phyloP scores from a whole-genome alignment of 1,284 basidiomycete species.

The Anthracocystis setariae region DNA sequence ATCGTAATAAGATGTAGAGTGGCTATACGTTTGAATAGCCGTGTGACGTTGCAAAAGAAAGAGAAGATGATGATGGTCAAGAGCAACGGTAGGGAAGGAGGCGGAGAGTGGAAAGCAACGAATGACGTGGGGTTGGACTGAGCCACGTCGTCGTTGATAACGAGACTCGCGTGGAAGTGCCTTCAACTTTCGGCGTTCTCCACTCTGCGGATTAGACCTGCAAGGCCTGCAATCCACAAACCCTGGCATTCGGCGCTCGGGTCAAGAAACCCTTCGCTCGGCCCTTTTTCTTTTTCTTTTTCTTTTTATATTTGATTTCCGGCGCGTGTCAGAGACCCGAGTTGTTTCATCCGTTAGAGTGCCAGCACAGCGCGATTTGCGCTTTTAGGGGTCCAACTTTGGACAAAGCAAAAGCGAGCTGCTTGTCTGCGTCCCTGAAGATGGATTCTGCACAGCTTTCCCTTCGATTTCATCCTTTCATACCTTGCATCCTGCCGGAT shows the following conservation, averaged over 20 bases:
- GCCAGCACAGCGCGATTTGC: background rate
- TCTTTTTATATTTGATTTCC: background rate
- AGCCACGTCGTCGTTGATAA: constrained; percentile 1
- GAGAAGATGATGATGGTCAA: constrained; percentile 1
- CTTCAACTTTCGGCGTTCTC: constrained; percentile 10
- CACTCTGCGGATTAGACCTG: constrained; percentile 3
- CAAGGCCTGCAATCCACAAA: constrained; percentile 3
- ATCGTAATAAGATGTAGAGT: background rate
- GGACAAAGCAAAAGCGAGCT: background rate
- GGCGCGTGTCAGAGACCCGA: background rate
- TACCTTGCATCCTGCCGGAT: no score
- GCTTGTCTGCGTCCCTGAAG: no score
- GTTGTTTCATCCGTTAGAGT: background rate
- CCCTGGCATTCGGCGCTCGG: constrained; percentile 12
- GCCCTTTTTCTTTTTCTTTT: background rate
- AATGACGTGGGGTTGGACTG: constrained; percentile 1
- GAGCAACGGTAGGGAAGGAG: constrained; percentile 5
- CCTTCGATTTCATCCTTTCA: no score
- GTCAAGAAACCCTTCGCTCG: background rate
- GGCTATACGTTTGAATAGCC: background rate
- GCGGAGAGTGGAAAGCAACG: background rate
- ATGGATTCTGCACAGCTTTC: no score
- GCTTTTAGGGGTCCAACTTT: background rate
- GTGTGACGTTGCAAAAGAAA: background rate
- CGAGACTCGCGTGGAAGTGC: constrained; percentile 8